These are phyloP conservation scores for Hortiboletus flavorubellus DNA, from an alignment of 768 basidiomycete species.

Conservation along the genomic window DNA sequence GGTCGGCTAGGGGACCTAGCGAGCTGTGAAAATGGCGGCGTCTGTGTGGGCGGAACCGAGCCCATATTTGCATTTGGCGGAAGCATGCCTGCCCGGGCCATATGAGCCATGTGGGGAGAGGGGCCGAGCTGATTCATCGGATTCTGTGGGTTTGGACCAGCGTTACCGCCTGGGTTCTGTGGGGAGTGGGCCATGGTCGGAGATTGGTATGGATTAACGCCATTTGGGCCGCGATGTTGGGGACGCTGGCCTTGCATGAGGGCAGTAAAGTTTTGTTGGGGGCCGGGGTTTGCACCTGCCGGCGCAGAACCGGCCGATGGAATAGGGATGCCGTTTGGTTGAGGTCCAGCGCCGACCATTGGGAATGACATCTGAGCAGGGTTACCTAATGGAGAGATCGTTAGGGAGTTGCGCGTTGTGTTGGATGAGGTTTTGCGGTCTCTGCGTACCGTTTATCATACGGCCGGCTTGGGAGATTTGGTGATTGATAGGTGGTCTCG, in stretches of 20 bases:
- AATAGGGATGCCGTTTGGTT: slow-evolving; percentile 45
- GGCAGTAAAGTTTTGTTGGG: slow-evolving; percentile 32
- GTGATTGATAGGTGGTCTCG: slow-evolving; percentile 27
- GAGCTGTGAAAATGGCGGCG: slow-evolving; percentile 41
- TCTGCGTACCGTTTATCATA: slow-evolving; percentile 35
- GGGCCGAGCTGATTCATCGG: slow-evolving; percentile 51
- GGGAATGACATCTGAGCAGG: slow-evolving; percentile 23
- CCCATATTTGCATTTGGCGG: slow-evolving; percentile 43
- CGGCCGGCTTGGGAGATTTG: slow-evolving; percentile 27
- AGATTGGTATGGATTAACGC: slow-evolving; percentile 52
- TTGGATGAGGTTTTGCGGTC: slow-evolving; percentile 14
- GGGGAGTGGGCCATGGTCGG: slow-evolving; percentile 64
- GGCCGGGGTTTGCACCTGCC: slow-evolving; percentile 30
- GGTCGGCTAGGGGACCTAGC: slow-evolving; percentile 62
- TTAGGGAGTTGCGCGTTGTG: slow-evolving; percentile 28
- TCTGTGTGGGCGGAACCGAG: slow-evolving; percentile 37
- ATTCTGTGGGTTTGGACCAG: slow-evolving; percentile 31
- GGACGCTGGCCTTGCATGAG: slow-evolving; percentile 36
- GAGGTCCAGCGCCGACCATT: slow-evolving; percentile 34
- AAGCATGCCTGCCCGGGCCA: slow-evolving; percentile 46
- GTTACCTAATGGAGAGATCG: slow-evolving; percentile 21
- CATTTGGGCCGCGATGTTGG: slow-evolving; percentile 46
- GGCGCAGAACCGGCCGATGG: slow-evolving; percentile 22
- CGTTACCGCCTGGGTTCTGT: slow-evolving; percentile 40
- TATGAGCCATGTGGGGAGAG: slow-evolving; percentile 48